Percentiles rank a stretch among this genome's conserved stretches.
Evolutionary conservation across 305 asterid species (phyloP).

Genomic region (Fraxinus ornus): DNA sequence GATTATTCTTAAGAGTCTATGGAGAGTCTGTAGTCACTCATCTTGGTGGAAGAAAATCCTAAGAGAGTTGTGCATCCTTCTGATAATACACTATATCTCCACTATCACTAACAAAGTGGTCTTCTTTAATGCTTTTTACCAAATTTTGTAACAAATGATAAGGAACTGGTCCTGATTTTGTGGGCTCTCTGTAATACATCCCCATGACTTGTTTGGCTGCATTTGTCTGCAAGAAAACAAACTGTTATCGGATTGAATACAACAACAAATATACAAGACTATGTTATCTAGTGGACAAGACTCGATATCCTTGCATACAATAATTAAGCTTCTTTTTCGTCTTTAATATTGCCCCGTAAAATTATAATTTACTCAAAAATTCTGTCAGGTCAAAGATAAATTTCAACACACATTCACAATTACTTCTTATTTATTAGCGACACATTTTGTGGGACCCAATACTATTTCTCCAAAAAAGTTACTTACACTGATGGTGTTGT

Average conservation of each 20-base stretch:
- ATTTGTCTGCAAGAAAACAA: conserved; percentile 29
- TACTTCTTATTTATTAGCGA: too few relatives aligned
- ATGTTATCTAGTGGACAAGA: not conserved
- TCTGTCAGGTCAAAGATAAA: too few relatives aligned
- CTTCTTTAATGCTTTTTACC: conserved; percentile 37
- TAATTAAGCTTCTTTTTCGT: too few relatives aligned
- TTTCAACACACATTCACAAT: too few relatives aligned
- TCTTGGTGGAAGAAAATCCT: not conserved
- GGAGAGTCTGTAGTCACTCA: not conserved
- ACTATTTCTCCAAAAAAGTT: too few relatives aligned
- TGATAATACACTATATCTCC: conserved; percentile 46
- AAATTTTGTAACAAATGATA: conserved; percentile 32
- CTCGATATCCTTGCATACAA: too few relatives aligned
- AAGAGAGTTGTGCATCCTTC: conserved; percentile 30
- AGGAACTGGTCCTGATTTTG: conserved; percentile 41
- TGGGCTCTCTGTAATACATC: conserved; percentile 44
- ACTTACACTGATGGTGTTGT: too few relatives aligned
- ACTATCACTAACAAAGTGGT: conserved; percentile 45
- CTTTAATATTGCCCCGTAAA: too few relatives aligned
- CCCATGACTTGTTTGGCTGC: conserved; percentile 48
- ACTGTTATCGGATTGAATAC: not conserved
- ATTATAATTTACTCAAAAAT: too few relatives aligned
- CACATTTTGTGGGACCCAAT: too few relatives aligned
- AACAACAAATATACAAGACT: not conserved
- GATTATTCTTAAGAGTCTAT: not conserved